These are phyloP conservation scores for Phoma sp. DNA, from an alignment of 2,329 filamentous ascomycete genomes.

Conservation along the genomic window DNA sequence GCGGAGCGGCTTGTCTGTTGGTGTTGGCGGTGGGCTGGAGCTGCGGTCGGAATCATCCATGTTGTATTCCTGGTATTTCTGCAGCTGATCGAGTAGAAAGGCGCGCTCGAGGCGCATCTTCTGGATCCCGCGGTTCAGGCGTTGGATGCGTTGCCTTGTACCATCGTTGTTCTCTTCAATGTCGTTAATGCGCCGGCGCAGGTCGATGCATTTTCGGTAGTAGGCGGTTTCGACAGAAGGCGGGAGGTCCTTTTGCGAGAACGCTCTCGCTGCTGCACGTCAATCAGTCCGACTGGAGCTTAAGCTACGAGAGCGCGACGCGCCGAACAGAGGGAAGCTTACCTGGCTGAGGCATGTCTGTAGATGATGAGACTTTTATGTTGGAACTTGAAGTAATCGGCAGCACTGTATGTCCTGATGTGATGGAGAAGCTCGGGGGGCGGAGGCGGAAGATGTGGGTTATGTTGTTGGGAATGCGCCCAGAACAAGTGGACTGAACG, in stretches of 20 bases:
- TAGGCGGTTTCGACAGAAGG: conserved; percentile 96
- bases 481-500: conserved; percentile 13
- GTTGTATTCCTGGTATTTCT: conserved; percentile 56
- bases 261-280: conserved; percentile 29
- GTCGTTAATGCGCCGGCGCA: conserved; percentile 89
- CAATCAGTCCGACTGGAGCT: conserved; percentile 1
- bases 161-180: conserved; percentile 91
- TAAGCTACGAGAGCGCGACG: conserved; percentile 7
- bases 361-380: not conserved
- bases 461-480: conserved; percentile 6
- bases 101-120: conserved; percentile 90
- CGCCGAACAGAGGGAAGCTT: conserved; percentile 8
- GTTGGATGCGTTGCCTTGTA: conserved; percentile 76
- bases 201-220: conserved; percentile 92
- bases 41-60: conserved; percentile 73
- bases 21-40: conserved; percentile 79
- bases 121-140: conserved; percentile 83
- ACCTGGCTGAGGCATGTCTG: conserved; percentile 34
- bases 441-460: not conserved
- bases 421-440: not conserved
- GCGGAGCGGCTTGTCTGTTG: conserved; percentile 78
- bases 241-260: conserved; percentile 61
- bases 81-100: conserved; percentile 58
- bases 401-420: no score
- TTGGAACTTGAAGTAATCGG: not conserved